phyloP scores from a whole-genome alignment of 495 filamentous ascomycete genomes.

The Annulohypoxylon stygium region DNA sequence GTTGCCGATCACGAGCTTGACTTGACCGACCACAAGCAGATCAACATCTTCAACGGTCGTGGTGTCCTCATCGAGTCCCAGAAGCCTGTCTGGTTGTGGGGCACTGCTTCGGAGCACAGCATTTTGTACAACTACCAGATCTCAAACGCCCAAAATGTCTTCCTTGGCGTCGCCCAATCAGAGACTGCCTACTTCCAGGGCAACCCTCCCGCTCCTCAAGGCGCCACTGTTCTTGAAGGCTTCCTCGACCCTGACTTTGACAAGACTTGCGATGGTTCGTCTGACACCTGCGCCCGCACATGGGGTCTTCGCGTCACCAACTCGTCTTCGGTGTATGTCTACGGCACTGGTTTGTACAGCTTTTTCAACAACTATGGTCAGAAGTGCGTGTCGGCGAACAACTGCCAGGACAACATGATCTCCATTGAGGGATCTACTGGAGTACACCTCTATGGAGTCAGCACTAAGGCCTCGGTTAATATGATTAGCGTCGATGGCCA shows the following conservation, averaged over 20 bases:
- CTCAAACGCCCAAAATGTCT: slow-evolving; percentile 81
- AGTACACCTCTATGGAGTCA: slow-evolving; percentile 81
- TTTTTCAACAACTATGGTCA: slow-evolving; percentile 92
- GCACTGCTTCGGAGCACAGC: slow-evolving; percentile 87
- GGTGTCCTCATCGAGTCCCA: slow-evolving; percentile 81
- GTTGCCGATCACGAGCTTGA: slow-evolving; percentile 95
- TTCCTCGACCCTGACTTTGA: slow-evolving; percentile 84
- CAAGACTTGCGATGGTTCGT: slow-evolving; percentile 70
- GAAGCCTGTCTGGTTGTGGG: slow-evolving; percentile 77
- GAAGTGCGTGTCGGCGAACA: slow-evolving; percentile 77
- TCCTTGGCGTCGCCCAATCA: slow-evolving; percentile 87
- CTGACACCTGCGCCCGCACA: slow-evolving; percentile 77
- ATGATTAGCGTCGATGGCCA: slow-evolving; percentile 79
- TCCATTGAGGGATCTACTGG: slow-evolving; percentile 74
- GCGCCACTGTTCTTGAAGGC: slow-evolving; percentile 71
- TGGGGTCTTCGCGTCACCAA: slow-evolving; percentile 85
- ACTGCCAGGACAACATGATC: slow-evolving; percentile 91
- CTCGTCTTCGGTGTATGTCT: slow-evolving; percentile 76
- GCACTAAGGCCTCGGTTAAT: slow-evolving; percentile 87
- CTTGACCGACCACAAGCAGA: slow-evolving; percentile 78
- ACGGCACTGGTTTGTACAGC: slow-evolving; percentile 84
- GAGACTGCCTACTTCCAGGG: slow-evolving; percentile 94
- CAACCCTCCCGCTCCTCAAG: slow-evolving; percentile 80
- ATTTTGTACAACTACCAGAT: slow-evolving; percentile 92
- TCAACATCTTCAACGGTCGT: slow-evolving; percentile 92